A percentile compares a stretch with the other conserved stretches of the same genome.
Evolutionary conservation across 768 basidiomycete genomes (phyloP).

Genomic region (Boletus sensibilis): DNA sequence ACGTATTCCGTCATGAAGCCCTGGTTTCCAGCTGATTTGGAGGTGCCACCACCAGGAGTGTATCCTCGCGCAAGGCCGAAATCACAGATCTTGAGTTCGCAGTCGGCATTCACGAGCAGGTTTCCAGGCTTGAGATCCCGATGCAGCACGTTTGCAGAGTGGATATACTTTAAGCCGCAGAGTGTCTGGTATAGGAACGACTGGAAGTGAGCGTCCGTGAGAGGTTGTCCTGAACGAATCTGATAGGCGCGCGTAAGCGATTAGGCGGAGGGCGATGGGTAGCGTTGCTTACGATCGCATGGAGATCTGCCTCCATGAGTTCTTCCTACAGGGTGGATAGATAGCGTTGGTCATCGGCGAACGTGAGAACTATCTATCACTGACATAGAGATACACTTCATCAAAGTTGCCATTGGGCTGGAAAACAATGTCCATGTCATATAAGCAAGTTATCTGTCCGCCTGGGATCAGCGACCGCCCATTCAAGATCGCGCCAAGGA

Average conservation of each 20-base stretch:
- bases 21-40: slow-evolving; percentile 71
- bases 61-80: slow-evolving; percentile 96
- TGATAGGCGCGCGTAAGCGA: slow-evolving; percentile 25
- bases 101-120: slow-evolving; percentile 95
- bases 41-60: slow-evolving; percentile 77
- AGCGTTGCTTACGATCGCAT: slow-evolving; percentile 77
- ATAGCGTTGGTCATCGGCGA: not conserved
- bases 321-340: slow-evolving; percentile 66
- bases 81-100: slow-evolving; percentile 98
- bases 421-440: slow-evolving; percentile 98
- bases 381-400: slow-evolving; percentile 90
- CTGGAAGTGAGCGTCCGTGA: slow-evolving; percentile 90
- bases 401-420: slow-evolving; percentile 90
- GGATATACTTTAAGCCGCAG: slow-evolving; percentile 97
- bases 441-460: slow-evolving; percentile 86
- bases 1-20: slow-evolving; percentile 99
- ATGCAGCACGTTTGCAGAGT: slow-evolving; percentile 96
- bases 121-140: slow-evolving; percentile 96
- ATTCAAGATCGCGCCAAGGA: slow-evolving; percentile 1
- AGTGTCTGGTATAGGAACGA: slow-evolving; percentile 98
- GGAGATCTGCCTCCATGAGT: slow-evolving; percentile 99
- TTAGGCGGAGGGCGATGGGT: not conserved
- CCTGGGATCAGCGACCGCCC: slow-evolving; percentile 2
- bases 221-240: slow-evolving; percentile 85
- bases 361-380: slow-evolving; percentile 28